A percentile compares a stretch with the other conserved stretches of the same genome.
Conservation (phyloP, 1,139 yeast species). For the Candida albicans region DNA sequence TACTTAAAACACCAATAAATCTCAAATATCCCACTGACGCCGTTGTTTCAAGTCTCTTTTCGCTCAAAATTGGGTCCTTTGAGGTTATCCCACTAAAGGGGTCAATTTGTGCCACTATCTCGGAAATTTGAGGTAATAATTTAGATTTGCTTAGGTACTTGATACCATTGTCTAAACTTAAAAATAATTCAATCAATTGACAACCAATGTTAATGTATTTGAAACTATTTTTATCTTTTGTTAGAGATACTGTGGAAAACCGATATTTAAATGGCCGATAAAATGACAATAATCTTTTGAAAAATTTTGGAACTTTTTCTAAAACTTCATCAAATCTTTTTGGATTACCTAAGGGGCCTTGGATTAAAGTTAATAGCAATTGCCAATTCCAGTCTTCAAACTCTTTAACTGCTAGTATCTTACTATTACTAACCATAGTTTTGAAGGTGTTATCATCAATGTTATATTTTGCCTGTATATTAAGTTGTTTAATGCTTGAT, state of each 20-base stretch:
- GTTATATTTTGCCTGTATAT: conserved; percentile 47
- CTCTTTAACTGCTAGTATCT: conserved; percentile 74
- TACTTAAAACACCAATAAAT: conserved; percentile 71
- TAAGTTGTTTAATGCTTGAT: conserved; percentile 39
- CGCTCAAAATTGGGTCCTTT: conserved; percentile 71
- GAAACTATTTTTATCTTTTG: conserved; percentile 45
- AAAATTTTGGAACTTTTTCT: conserved; percentile 74
- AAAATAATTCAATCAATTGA: conserved; percentile 65
- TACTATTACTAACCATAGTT: conserved; percentile 63
- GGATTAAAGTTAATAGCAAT: conserved; percentile 61
- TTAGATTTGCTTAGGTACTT: conserved; percentile 71
- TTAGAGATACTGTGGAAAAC: conserved; percentile 53
- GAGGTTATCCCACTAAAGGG: conserved; percentile 76
- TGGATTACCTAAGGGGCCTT: conserved; percentile 76
- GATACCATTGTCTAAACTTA: conserved; percentile 64
- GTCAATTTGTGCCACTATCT: conserved; percentile 82
- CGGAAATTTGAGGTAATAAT: conserved; percentile 81
- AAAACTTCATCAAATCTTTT: conserved; percentile 74
- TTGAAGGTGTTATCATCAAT: conserved; percentile 75
- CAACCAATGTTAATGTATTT: conserved; percentile 72
- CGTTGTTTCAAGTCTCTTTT: conserved; percentile 58
- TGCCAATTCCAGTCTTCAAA: conserved; percentile 90
- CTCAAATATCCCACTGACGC: conserved; percentile 75
- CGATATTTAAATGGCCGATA: conserved; percentile 89
- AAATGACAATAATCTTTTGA: conserved; percentile 81